Evolutionary conservation across 768 basidiomycete species (phyloP), one percentile per base, ranked within the genome.

Genomic region (Kwoniella dejecticola): DNA sequence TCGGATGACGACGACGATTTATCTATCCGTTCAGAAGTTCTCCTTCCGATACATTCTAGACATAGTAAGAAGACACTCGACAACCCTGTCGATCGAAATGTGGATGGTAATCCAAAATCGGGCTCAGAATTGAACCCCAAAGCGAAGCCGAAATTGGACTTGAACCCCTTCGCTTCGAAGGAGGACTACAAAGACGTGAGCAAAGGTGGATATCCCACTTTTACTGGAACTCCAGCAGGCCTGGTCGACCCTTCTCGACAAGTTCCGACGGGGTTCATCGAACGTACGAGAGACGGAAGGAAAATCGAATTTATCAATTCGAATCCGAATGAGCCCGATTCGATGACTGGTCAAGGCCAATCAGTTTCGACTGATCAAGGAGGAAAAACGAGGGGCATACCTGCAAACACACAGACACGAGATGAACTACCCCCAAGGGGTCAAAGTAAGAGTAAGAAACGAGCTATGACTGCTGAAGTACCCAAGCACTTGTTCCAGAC

Each of bases 121-220:
- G n/a, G n/a, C n/a, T n/a, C n/a, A n/a, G n/a, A n/a, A n/a, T n/a
- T n/a, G n/a, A n/a, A n/a, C n/a, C n/a, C n/a, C n/a, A n/a, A n/a
- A n/a, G n/a, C 33, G 33, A 7, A 36, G 7, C 33, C 15, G 33
- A 7, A 7, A 7, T 15, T 36, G 33, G 33, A 36, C 33, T 36
- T 36, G 15, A 36, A 36, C 33, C n/a, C n/a, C n/a, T n/a, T n/a
- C n/a, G n/a, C n/a, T n/a, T n/a, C 33, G 33, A 36, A 36, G 15
- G 29, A 50, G 0, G 13, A 50, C 6, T 41, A 45, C 23, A 54
- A 40, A 19, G 67, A 74, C 38, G 65, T 74, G 1, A 42, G 52
- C n/a, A 47, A 67, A 53, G 72, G 72, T 19, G 72, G 72, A 30
- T 74, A 74, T 56, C 72, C 72, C 11, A 74, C 72, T 23, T 74